Evolutionary conservation across 1,139 yeast species (phyloP), one percentile per base, ranked within the genome.

Genomic region (Sugiyamaella neomexicana): DNA sequence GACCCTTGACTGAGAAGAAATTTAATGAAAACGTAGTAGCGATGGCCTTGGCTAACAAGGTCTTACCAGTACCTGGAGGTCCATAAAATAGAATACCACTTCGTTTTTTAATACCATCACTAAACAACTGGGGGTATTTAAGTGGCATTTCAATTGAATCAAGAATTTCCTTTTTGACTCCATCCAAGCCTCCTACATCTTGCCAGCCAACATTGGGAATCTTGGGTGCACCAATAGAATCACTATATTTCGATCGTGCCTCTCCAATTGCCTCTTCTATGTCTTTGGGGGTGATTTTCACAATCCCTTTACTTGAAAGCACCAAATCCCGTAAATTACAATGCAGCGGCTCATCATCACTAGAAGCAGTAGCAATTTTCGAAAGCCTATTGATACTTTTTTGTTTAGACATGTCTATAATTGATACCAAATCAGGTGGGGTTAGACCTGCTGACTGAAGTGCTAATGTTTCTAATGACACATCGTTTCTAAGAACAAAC

Each of bases 51-150:
- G 98, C 98, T 57, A 93, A 76, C 43, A 93, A 76, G 0, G 99
- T 93, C 68, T 93, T 93, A 63, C 99, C 99, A 0, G 98, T 93
- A 27, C 99, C 99, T 0, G 99, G 99, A 0, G 98, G 98, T 0
- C 99, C 99, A 71, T 93, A 93, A 68, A 93, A 90, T 60, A 93
- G 73, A 40, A 93, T 88, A 55, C 99, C 99, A 67, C 96, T 86
- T 70, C 98, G 79, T 68, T 93, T 91, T 70, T 93, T 91, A 67
- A 93, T 81, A 1, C 98, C 98, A 54, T 85, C 84, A 53, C 83
- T 80, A 71, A 91, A 91, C 54, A 91, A 74, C 62, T 90, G 96
- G 0, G 98, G 98, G 69, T 88, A 91, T 65, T 89, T 89, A 65
- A 93, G 75, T 2, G 98, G 99, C 89, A 90, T 82, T 64, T 93